These are phyloP conservation scores for Gossypium trilobum DNA, from an alignment of 441 rosid genomes.

Conservation along the genomic window DNA sequence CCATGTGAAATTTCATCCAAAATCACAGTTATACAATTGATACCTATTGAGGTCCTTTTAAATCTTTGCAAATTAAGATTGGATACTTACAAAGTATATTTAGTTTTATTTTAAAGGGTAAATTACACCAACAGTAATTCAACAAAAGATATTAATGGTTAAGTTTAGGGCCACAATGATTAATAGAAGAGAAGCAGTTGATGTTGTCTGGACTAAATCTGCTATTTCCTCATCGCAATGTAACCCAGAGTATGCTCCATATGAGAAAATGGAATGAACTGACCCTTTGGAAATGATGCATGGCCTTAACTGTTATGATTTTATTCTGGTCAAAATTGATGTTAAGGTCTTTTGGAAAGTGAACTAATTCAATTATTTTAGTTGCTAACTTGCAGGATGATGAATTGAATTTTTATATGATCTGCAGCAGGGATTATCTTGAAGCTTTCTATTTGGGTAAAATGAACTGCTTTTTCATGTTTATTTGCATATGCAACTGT, in stretches of 20 bases:
- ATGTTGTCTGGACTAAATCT: conserved; percentile 21
- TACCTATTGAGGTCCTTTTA: not conserved
- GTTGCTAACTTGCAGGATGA: not conserved
- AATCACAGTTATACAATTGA: not conserved
- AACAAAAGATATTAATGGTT: no score
- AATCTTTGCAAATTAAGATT: not conserved
- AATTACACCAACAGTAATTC: no score
- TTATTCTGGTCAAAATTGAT: not conserved
- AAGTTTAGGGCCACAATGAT: no score
- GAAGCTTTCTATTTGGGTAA: not conserved
- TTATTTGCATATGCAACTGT: not conserved
- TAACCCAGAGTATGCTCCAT: not conserved
- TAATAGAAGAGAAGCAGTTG: no score
- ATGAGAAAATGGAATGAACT: not conserved
- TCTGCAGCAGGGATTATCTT: not conserved
- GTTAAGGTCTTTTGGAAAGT: not conserved
- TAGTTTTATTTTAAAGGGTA: not conserved
- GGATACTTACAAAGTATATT: not conserved
- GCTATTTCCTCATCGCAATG: not conserved
- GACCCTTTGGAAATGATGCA: not conserved
- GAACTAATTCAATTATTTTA: not conserved
- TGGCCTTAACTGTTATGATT: not conserved
- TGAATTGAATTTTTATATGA: not conserved
- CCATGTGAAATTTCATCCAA: not conserved
- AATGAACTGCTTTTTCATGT: not conserved